Evolutionary conservation across 768 basidiomycete genomes (phyloP).

Genomic region (Psilocybe cyanescens): DNA sequence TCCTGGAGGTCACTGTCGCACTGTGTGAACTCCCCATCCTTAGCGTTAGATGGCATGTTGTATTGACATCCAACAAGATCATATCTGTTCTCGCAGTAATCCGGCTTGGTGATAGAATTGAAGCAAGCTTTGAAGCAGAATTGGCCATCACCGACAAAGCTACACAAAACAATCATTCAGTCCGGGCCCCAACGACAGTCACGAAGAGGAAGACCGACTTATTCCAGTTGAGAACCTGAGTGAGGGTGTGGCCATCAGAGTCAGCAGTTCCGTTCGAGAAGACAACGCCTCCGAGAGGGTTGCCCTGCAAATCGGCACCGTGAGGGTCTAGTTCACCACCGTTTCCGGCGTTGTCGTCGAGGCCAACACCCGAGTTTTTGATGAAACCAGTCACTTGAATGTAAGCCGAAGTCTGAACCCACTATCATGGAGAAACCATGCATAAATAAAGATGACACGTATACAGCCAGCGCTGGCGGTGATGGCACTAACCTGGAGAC

Average conservation of each 20-base stretch:
- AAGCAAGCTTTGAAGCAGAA: slow-evolving; percentile 79
- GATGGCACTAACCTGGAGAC: slow-evolving; percentile 51
- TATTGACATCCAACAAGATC: slow-evolving; percentile 73
- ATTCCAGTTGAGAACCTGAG: slow-evolving; percentile 72
- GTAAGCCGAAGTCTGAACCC: slow-evolving; percentile 22
- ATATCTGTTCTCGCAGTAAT: slow-evolving; percentile 67
- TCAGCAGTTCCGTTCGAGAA: slow-evolving; percentile 61
- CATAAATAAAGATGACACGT: neutral
- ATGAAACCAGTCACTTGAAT: slow-evolving; percentile 24
- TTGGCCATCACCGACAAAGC: slow-evolving; percentile 64
- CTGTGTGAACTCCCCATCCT: slow-evolving; percentile 57
- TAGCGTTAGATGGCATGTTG: slow-evolving; percentile 66
- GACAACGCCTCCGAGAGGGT: slow-evolving; percentile 74
- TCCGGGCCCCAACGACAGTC: neutral
- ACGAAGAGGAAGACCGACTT: slow-evolving; percentile 42
- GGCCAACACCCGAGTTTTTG: slow-evolving; percentile 18
- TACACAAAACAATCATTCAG: slow-evolving; percentile 22
- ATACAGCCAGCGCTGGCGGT: slow-evolving; percentile 53
- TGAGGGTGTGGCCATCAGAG: slow-evolving; percentile 41
- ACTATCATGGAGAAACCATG: slow-evolving; percentile 31
- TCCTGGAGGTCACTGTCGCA: slow-evolving; percentile 68
- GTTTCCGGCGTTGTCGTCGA: slow-evolving; percentile 8
- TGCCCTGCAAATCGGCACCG: slow-evolving; percentile 76
- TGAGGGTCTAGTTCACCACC: slow-evolving; percentile 52
- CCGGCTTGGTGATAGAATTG: slow-evolving; percentile 44